A percentile compares a stretch with the other conserved stretches of the same genome.
Evolutionary conservation across 306 rosid genomes (phyloP).

Genomic region (Clitoria ternatea): DNA sequence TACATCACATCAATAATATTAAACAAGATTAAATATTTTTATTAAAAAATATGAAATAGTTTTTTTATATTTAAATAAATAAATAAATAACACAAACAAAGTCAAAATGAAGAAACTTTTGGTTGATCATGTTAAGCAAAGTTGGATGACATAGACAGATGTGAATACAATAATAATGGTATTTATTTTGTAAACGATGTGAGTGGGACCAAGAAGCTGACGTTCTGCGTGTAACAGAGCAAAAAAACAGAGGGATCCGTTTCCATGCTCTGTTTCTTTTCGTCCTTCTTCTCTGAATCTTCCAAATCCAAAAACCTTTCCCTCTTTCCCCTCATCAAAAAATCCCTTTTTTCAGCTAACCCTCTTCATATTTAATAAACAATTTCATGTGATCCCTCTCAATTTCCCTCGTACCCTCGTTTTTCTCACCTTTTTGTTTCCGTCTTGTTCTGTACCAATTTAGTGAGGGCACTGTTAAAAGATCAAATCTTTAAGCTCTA

Average conservation of each 20-base stretch:
- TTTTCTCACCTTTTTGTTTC: neutral
- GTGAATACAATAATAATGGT: too few species aligned
- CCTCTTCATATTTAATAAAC: too few species aligned
- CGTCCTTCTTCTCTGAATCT: neutral
- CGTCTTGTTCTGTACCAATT: too few species aligned
- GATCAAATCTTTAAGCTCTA: neutral
- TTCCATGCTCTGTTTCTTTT: neutral
- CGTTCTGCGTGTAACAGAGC: neutral
- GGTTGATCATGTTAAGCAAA: too few species aligned
- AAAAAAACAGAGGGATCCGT: neutral
- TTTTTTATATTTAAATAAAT: too few species aligned
- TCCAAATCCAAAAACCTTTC: conserved; percentile 16
- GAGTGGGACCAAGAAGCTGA: conserved; percentile 19
- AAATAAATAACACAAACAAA: too few species aligned
- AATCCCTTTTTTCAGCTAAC: neutral
- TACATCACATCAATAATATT: too few species aligned
- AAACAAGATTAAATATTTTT: too few species aligned
- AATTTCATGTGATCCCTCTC: neutral
- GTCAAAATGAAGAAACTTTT: too few species aligned
- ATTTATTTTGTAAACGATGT: neutral
- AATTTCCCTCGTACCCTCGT: neutral
- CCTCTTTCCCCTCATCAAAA: neutral
- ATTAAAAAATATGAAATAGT: too few species aligned
- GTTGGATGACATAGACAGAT: too few species aligned
- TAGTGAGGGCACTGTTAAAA: too few species aligned